Evolutionary conservation across 768 basidiomycete genomes (phyloP), one percentile per base, ranked within the genome.

Genomic region (Brasilioporus rufonigricans): DNA sequence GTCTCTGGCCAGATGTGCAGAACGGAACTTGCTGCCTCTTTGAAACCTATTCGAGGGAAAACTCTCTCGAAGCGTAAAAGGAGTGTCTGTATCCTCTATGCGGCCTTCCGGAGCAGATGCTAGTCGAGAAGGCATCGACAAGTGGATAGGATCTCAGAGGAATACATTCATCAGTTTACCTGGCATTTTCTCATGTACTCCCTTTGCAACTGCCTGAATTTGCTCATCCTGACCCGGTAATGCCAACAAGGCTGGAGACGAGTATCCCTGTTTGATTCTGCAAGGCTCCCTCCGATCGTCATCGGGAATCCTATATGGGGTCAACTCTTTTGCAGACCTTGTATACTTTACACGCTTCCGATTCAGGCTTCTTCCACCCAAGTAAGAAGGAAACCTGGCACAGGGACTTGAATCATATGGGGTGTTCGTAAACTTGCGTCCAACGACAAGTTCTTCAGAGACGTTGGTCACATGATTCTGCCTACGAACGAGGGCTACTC

Each of bases 401-500:
- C 31, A 53, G 23, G 51, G 50, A 32, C 48, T 50, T 10, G 48
- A 41, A n/a, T 51, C 44, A 24, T 24, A 57, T 4, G 55, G 10
- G n/a, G 41, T 19, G 31, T 41, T 16, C 18, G 39, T 29, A 8
- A 41, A 39, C 27, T 44, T 48, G 23, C 44, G 40, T 33, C 46
- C 23, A 21, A 32, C 24, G 13, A 44, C n/a, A 5, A 33, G 48
- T 32, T 32, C 18, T 36, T 45, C 44, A 5, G 24, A 11, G 18
- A 66, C 50, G 46, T 35, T 16, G 62, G 56, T 31, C 33, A 55
- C 36, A 24, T 44, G 49, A 14, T 54, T 43, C 29, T 36, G 57
- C 5, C 26, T 40, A 26, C 32, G 36, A 44, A 41, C 32, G 29
- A 13, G 50, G 33, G 27, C 50, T 59, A 18, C 55, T 57, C 14